Percentiles rank a stretch among this genome's conserved stretches.
Evolutionary conservation across 2,329 filamentous ascomycete species (phyloP).

Genomic region (Beauveria sp.): DNA sequence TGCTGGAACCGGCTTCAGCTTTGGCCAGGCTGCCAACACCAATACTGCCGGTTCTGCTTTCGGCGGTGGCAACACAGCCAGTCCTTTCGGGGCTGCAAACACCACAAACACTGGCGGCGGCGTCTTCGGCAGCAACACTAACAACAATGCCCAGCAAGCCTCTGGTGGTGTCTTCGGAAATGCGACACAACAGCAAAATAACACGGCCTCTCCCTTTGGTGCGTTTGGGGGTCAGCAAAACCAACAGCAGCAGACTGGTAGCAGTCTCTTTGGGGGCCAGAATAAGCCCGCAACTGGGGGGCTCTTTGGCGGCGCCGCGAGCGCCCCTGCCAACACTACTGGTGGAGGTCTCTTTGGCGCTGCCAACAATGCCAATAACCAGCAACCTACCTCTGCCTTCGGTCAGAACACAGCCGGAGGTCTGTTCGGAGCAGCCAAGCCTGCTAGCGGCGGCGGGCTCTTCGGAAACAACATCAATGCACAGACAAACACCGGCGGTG

Average conservation of each 20-base stretch:
- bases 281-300: slow-evolving; percentile 17
- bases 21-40: slow-evolving; percentile 32
- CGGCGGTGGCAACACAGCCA: slow-evolving; percentile 21
- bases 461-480: slow-evolving; percentile 31
- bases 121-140: slow-evolving; percentile 28
- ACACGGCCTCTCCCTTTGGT: slow-evolving; percentile 19
- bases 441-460: slow-evolving; percentile 29
- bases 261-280: slow-evolving; percentile 35
- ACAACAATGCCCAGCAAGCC: not conserved
- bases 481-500: slow-evolving; percentile 27
- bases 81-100: slow-evolving; percentile 29
- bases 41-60: slow-evolving; percentile 18
- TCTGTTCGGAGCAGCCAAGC: slow-evolving; percentile 32
- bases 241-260: slow-evolving; percentile 14
- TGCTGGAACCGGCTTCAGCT: slow-evolving; percentile 29
- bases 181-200: slow-evolving; percentile 20
- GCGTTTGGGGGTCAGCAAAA: not conserved
- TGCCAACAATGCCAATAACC: slow-evolving; percentile 22
- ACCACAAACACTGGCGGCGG: slow-evolving; percentile 13
- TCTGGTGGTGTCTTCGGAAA: slow-evolving; percentile 27
- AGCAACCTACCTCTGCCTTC: slow-evolving; percentile 9
- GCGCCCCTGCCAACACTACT: slow-evolving; percentile 27
- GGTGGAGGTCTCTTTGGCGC: slow-evolving; percentile 32
- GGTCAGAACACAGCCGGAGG: slow-evolving; percentile 22
- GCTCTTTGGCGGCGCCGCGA: slow-evolving; percentile 36